Conservation (phyloP, 176 grass and related monocot species). For the Poa pratensis region DNA sequence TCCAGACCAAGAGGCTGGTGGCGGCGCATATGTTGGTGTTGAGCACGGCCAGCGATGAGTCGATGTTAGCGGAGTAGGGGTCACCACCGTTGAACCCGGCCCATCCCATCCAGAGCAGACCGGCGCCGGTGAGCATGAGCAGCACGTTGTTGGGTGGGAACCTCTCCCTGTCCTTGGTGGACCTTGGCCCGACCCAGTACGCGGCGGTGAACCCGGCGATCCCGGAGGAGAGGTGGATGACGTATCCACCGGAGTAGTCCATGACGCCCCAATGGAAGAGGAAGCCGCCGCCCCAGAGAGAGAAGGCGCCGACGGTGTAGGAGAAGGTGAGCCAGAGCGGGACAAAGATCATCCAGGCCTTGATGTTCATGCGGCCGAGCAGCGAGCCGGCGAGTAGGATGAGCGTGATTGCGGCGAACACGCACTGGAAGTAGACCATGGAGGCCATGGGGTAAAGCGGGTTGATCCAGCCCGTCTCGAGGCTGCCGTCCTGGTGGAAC, state of each 20-base stretch:
- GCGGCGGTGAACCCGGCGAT: conserved; percentile 84
- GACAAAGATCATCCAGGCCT: conserved; percentile 90
- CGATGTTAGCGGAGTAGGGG: conserved; percentile 81
- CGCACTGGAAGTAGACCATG: conserved; percentile 96
- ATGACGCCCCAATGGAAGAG: conserved; percentile 98
- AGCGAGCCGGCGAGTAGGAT: conserved; percentile 83
- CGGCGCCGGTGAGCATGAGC: conserved; percentile 87
- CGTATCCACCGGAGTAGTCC: conserved; percentile 92
- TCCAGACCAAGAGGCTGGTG: conserved; percentile 88
- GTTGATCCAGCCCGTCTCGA: conserved; percentile 15
- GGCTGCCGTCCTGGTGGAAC: neutral
- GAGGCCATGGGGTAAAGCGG: conserved; percentile 82
- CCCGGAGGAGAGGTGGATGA: conserved; percentile 94
- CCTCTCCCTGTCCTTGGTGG: conserved; percentile 85
- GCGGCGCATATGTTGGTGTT: conserved; percentile 95
- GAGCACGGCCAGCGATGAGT: conserved; percentile 80
- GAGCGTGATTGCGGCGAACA: conserved; percentile 88
- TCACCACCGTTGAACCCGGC: conserved; percentile 95
- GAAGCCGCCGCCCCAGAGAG: conserved; percentile 90
- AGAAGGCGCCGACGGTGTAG: conserved; percentile 94
- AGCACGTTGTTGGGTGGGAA: conserved; percentile 94
- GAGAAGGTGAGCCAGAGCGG: conserved; percentile 97
- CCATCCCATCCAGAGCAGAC: conserved; percentile 96
- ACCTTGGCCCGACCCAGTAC: conserved; percentile 90
- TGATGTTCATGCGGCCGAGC: conserved; percentile 89